Percentiles rank a stretch among this genome's conserved stretches.
phyloP scores from a whole-genome alignment of 176 grass and related monocot genomes.

The Eragrostis nindensis region DNA sequence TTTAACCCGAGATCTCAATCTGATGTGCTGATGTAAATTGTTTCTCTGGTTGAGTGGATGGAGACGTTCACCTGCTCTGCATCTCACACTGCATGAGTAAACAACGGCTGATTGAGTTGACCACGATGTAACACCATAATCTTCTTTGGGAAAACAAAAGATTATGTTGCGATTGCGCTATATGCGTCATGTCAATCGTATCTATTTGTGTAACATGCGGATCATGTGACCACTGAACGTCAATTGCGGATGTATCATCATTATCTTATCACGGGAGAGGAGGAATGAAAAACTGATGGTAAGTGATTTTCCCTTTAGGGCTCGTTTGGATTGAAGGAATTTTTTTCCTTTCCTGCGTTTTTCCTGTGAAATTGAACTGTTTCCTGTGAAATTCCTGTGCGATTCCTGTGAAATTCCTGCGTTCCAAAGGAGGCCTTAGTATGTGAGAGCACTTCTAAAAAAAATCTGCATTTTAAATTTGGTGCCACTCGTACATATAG shows the following conservation, averaged over 20 bases:
- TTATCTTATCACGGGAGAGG: neutral
- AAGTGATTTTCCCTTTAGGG: too few species aligned
- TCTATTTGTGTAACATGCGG: neutral
- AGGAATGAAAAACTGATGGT: neutral
- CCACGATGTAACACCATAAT: neutral
- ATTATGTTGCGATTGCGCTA: neutral
- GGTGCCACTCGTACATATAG: too few species aligned
- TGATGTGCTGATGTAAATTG: constrained; percentile 38
- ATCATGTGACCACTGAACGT: neutral
- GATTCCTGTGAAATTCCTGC: too few species aligned
- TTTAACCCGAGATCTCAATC: constrained; percentile 38
- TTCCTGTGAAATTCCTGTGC: too few species aligned
- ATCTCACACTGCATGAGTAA: constrained; percentile 5
- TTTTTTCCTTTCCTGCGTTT: too few species aligned
- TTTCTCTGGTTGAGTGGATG: constrained; percentile 17
- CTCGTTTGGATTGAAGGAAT: too few species aligned
- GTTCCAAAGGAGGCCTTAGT: too few species aligned
- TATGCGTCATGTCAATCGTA: neutral
- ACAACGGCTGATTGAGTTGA: neutral
- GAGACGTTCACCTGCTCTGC: constrained; percentile 29
- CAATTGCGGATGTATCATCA: too few species aligned
- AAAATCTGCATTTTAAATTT: too few species aligned
- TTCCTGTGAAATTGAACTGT: too few species aligned
- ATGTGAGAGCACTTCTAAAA: too few species aligned
- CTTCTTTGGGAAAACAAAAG: neutral